Conservation (phyloP, 129 eudicot species). For the Gnaphalium uliginosum region DNA sequence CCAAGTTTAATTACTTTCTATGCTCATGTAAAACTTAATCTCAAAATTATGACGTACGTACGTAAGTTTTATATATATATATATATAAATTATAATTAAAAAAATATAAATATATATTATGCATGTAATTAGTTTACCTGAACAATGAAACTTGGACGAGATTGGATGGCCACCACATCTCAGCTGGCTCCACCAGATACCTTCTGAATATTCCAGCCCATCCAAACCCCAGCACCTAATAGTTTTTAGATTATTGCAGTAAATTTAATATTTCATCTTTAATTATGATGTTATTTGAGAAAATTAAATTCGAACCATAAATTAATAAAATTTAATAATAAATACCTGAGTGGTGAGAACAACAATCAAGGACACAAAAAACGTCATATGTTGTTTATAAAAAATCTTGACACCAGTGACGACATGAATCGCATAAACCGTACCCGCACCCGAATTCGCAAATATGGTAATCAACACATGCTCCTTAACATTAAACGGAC, state of each 20-base stretch:
- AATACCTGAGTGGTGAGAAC: slow-evolving; percentile 86
- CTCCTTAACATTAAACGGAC: slow-evolving; percentile 93
- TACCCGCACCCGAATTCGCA: slow-evolving; percentile 93
- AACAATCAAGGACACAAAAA: slow-evolving; percentile 78
- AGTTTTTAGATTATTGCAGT: too few relatives aligned
- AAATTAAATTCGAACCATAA: not conserved
- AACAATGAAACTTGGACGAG: slow-evolving; percentile 93
- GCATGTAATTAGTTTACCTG: slow-evolving; percentile 46
- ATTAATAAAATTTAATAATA: not conserved
- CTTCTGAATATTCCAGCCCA: slow-evolving; percentile 97
- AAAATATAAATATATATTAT: too few relatives aligned
- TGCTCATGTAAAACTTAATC: not conserved
- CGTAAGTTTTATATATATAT: too few relatives aligned
- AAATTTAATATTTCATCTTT: not conserved
- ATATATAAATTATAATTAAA: too few relatives aligned
- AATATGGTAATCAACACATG: slow-evolving; percentile 88
- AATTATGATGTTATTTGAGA: too few relatives aligned
- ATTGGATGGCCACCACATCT: slow-evolving; percentile 99
- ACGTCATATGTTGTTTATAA: slow-evolving; percentile 67
- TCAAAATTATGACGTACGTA: not conserved
- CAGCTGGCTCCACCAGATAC: slow-evolving; percentile 92
- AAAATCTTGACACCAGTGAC: slow-evolving; percentile 87
- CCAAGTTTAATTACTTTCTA: not conserved
- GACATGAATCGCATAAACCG: slow-evolving; percentile 85
- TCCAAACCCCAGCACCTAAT: slow-evolving; percentile 88